Evolutionary conservation across 495 filamentous ascomycete genomes (phyloP).

Genomic region (Choiromyces venosus): DNA sequence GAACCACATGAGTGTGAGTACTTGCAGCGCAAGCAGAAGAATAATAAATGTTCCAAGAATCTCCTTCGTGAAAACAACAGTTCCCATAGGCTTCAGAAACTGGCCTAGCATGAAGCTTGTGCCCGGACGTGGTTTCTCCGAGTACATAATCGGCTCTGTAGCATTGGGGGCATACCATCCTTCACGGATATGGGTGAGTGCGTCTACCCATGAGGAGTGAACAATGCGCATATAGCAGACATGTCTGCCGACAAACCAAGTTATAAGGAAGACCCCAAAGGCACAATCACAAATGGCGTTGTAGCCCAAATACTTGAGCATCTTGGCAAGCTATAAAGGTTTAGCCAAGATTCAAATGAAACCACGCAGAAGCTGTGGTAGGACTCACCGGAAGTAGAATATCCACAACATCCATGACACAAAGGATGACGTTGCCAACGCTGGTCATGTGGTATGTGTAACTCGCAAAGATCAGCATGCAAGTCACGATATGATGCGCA

Average conservation of each 20-base stretch:
- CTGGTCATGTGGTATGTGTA: slow-evolving; percentile 80
- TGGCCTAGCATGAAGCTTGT: slow-evolving; percentile 22
- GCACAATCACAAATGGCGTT: slow-evolving; percentile 69
- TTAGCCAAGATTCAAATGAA: slow-evolving; percentile 6
- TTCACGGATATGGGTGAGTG: slow-evolving; percentile 55
- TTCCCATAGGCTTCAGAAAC: slow-evolving; percentile 34
- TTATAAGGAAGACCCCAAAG: slow-evolving; percentile 80
- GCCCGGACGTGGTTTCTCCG: slow-evolving; percentile 41
- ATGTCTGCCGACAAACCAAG: slow-evolving; percentile 81
- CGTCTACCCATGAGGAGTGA: slow-evolving; percentile 72
- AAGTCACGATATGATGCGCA: slow-evolving; percentile 86
- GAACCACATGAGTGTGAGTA: slow-evolving; percentile 81
- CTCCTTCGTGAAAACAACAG: slow-evolving; percentile 67
- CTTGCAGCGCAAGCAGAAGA: slow-evolving; percentile 71
- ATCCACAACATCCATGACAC: slow-evolving; percentile 91
- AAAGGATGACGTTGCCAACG: slow-evolving; percentile 82
- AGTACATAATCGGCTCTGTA: slow-evolving; percentile 43
- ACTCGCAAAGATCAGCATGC: slow-evolving; percentile 65
- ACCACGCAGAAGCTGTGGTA: background rate
- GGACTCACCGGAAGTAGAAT: slow-evolving; percentile 73
- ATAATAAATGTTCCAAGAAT: slow-evolving; percentile 71
- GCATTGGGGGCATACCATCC: slow-evolving; percentile 58
- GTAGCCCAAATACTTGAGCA: slow-evolving; percentile 81
- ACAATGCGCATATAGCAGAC: slow-evolving; percentile 69
- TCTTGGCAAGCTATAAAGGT: slow-evolving; percentile 69